These are phyloP conservation scores for Angomonas ambiguus DNA, from an alignment of 208 protist species.

Conservation along the genomic window DNA sequence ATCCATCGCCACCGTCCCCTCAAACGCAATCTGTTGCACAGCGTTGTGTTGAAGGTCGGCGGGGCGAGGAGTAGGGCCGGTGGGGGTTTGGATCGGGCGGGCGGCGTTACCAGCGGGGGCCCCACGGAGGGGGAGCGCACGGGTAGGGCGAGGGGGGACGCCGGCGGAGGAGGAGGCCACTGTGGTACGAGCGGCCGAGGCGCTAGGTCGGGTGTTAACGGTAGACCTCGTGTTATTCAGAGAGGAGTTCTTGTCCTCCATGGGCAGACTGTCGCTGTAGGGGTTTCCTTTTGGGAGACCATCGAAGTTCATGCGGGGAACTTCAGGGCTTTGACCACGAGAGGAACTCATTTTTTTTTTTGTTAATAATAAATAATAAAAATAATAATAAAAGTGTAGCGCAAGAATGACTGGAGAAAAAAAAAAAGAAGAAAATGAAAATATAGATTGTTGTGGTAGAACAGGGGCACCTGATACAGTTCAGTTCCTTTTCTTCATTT, in stretches of 20 bases:
- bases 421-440: conserved; percentile 8
- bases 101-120: conserved; percentile 1
- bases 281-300: not conserved
- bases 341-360: conserved; percentile 3
- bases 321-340: conserved; percentile 20
- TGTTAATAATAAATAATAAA: no score
- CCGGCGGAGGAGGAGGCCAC: conserved; percentile 3
- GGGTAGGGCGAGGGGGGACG: not conserved
- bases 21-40: conserved; percentile 11
- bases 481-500: no score
- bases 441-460: not conserved
- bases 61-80: conserved; percentile 2
- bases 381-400: no score
- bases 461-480: not conserved
- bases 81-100: conserved; percentile 4
- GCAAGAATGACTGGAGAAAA: no score
- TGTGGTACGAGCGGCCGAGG: not conserved
- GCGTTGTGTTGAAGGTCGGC: conserved; percentile 8
- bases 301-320: conserved; percentile 7
- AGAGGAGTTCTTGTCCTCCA: not conserved
- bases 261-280: not conserved
- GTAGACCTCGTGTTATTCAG: not conserved
- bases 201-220: not conserved
- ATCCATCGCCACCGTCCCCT: conserved; percentile 22
- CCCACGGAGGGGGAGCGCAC: not conserved